A percentile compares a stretch with the other conserved stretches of the same genome.
Conservation (phyloP, 768 basidiomycete genomes). For the Boletus subparvulus region DNA sequence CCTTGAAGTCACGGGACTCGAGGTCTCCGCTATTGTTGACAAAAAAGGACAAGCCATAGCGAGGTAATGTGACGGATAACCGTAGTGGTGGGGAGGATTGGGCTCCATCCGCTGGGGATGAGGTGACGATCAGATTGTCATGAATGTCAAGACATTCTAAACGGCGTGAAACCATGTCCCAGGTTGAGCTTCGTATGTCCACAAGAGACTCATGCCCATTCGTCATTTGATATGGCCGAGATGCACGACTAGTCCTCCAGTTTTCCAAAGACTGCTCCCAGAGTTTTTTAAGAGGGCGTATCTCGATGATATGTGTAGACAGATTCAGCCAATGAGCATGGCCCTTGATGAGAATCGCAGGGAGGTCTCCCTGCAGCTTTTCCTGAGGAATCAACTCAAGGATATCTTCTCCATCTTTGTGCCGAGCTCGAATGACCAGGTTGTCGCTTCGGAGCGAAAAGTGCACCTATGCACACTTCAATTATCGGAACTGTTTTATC, state of each 20-base stretch:
- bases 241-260: conserved; percentile 18
- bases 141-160: not conserved
- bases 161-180: not conserved
- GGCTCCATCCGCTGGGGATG: no score
- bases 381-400: not conserved
- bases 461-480: not conserved
- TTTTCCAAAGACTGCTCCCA: conserved; percentile 21
- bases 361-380: not conserved
- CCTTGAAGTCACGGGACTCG: conserved; percentile 4
- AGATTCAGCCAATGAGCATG: conserved; percentile 29
- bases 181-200: conserved; percentile 19
- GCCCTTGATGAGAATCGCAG: not conserved
- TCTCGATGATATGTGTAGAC: not conserved
- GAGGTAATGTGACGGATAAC: conserved; percentile 32
- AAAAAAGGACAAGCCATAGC: conserved; percentile 16
- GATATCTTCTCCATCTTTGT: not conserved
- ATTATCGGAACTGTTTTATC: not conserved
- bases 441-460: not conserved
- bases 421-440: not conserved
- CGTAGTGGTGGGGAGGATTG: not conserved
- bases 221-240: not conserved
- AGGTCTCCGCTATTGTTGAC: no score
- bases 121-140: conserved; percentile 14
- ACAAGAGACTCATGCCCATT: conserved; percentile 8
- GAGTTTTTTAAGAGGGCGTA: not conserved